Conservation (phyloP, 306 rosid species). For the Ceratonia siliqua region DNA sequence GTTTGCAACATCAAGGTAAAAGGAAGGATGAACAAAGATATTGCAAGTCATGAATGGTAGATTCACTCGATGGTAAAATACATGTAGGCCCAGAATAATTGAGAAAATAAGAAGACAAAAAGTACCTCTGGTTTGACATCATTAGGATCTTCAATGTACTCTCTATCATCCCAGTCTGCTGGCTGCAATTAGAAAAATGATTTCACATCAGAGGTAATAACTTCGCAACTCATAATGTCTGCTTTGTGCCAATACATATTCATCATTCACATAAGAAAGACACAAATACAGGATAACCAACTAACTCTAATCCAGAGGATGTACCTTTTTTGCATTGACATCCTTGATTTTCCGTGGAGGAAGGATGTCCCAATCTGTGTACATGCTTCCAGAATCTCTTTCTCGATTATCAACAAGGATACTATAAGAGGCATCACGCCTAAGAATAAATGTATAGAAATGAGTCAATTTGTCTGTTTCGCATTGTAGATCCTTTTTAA, state of each 20-base stretch:
- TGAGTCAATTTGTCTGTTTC: conserved; percentile 97
- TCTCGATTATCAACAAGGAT: conserved; percentile 88
- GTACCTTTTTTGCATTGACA: conserved; percentile 64
- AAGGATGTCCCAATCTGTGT: conserved; percentile 95
- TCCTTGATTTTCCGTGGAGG: conserved; percentile 97
- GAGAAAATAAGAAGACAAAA: background rate
- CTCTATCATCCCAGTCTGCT: conserved; percentile 92
- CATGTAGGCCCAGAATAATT: conserved; percentile 10
- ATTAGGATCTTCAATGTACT: conserved; percentile 83
- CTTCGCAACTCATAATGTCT: background rate
- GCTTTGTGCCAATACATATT: background rate
- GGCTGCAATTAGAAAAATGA: conserved; percentile 56
- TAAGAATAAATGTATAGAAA: conserved; percentile 88
- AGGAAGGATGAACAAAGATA: no score
- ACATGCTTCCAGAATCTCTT: conserved; percentile 94
- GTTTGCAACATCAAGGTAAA: conserved; percentile 49
- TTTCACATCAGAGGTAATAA: conserved; percentile 17
- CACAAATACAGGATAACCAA: no score
- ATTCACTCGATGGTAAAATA: no score
- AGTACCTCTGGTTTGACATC: conserved; percentile 78
- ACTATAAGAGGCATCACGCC: conserved; percentile 94
- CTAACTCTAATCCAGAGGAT: conserved; percentile 13
- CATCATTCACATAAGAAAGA: no score
- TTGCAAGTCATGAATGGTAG: no score
- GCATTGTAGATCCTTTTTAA: conserved; percentile 87